Conservation (phyloP, 768 basidiomycete genomes). For the Sporobolomyces pararoseus region DNA sequence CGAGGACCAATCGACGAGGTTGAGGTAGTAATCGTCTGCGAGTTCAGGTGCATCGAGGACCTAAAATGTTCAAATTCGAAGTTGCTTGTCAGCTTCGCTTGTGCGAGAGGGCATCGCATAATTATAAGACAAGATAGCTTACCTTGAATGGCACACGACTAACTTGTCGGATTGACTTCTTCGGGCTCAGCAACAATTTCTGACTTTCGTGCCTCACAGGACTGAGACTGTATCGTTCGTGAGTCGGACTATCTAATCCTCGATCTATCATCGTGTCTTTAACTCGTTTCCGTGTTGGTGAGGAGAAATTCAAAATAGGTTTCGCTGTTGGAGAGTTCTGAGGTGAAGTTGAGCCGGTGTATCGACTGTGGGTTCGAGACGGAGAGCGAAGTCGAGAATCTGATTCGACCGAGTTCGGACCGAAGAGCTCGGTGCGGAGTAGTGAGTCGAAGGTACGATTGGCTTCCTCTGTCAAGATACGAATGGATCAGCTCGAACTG, state of each 20-base stretch:
- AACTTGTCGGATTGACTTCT: slow-evolving; percentile 72
- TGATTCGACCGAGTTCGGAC: slow-evolving; percentile 43
- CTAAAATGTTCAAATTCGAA: background rate
- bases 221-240: slow-evolving; percentile 82
- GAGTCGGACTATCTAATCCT: slow-evolving; percentile 73
- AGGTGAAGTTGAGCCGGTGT: slow-evolving; percentile 44
- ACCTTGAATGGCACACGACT: slow-evolving; percentile 96
- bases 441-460: slow-evolving; percentile 53
- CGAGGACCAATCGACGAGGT: slow-evolving; percentile 93
- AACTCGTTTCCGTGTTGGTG: slow-evolving; percentile 36
- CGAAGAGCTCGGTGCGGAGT: slow-evolving; percentile 53
- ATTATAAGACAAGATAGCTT: no score
- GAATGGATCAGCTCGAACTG: background rate
- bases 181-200: slow-evolving; percentile 74
- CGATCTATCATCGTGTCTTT: slow-evolving; percentile 25
- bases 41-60: slow-evolving; percentile 88
- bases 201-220: slow-evolving; percentile 82
- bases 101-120: no score
- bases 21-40: slow-evolving; percentile 97
- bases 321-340: slow-evolving; percentile 46
- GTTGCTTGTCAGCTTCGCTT: background rate
- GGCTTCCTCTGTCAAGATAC: slow-evolving; percentile 50
- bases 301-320: slow-evolving; percentile 43
- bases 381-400: slow-evolving; percentile 37
- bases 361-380: slow-evolving; percentile 32